Evolutionary conservation across 2,329 filamentous ascomycete genomes (phyloP), one percentile per base, ranked within the genome.

Genomic region (Aureobasidium mangrovei): DNA sequence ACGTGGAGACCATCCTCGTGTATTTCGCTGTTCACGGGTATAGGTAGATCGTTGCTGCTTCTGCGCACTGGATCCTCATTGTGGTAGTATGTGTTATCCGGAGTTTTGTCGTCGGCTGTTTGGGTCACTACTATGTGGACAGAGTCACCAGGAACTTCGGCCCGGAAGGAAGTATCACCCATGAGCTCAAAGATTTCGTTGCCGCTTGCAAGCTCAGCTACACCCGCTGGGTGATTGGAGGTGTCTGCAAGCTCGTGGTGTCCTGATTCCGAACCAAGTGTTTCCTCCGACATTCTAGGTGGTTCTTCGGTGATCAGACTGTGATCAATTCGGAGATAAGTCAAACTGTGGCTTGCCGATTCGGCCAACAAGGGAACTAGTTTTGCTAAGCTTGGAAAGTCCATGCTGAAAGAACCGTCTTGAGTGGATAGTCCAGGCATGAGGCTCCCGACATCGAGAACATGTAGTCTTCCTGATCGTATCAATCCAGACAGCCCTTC

Each of bases 321-420:
- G 65, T 82, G 78, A 55, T 82, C 76, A 28, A 80, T 69, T 39
- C 80, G 72, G 8, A 83, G 62, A 61, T 79, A 80, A 2, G 71
- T 77, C 60, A 83, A 55, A 28, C 69, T 73, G 1, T 75, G 68
- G 6, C 72, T 69, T 7, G 74, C 76, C 57, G 68, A 67, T 24
- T 72, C 69, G 6, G 70, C 71, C 27, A 83, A 61, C 1, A 77
- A 62, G 1, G 78, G 76, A 24, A 76, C 74, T 4, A 83, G 67
- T 60, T 79, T 81, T 57, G 80, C 77, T 2, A 74, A 72, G 3
- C 77, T 76, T 4, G 76, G 76, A 45, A 55, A 46, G 51, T 75
- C 59, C 31, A 69, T 59, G 35, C 64, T 58, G 9, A 63, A 63
- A 3, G 63, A 56, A 10, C 57, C 56, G 3, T 56, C 44, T 28